A percentile compares a stretch with the other conserved stretches of the same genome.
Conservation (phyloP, 139 green algal genomes). For the Tetratostichococcus sp. region DNA sequence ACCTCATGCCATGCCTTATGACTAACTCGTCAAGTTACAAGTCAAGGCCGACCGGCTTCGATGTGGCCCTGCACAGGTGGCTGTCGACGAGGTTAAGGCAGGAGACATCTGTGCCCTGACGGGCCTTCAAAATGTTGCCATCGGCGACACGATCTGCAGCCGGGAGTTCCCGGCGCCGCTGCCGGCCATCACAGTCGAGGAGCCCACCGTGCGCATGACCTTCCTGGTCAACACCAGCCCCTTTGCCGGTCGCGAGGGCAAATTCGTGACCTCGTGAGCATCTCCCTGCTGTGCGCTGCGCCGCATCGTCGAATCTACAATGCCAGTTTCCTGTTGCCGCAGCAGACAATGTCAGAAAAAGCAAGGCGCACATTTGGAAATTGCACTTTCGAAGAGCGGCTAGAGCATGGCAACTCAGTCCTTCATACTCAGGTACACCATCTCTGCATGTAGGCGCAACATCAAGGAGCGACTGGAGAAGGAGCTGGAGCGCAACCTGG, state of each 20-base stretch:
- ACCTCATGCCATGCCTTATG: no score
- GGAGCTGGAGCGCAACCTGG: slow-evolving; percentile 95
- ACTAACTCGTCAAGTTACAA: no score
- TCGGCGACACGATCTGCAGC: slow-evolving; percentile 92
- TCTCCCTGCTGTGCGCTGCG: neutral
- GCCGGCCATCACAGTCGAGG: slow-evolving; percentile 91
- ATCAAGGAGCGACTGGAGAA: slow-evolving; percentile 50
- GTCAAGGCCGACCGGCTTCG: slow-evolving; percentile 5
- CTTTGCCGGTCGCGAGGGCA: slow-evolving; percentile 94
- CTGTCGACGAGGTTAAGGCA: slow-evolving; percentile 69
- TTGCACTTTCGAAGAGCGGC: no score
- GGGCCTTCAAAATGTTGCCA: slow-evolving; percentile 68
- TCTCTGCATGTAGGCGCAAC: neutral
- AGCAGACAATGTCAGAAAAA: no score
- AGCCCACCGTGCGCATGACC: slow-evolving; percentile 96
- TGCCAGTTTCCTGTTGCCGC: no score
- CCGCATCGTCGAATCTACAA: no score
- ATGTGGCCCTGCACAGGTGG: neutral
- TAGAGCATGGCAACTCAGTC: no score
- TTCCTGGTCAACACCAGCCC: slow-evolving; percentile 94
- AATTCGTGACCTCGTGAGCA: slow-evolving; percentile 75
- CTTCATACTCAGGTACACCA: no score
- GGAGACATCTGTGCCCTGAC: slow-evolving; percentile 92
- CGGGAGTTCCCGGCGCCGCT: slow-evolving; percentile 58
- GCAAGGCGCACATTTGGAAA: no score